Base-by-base conservation (phyloP, 2,329 filamentous ascomycete species). In the Onygena corvina region DNA sequence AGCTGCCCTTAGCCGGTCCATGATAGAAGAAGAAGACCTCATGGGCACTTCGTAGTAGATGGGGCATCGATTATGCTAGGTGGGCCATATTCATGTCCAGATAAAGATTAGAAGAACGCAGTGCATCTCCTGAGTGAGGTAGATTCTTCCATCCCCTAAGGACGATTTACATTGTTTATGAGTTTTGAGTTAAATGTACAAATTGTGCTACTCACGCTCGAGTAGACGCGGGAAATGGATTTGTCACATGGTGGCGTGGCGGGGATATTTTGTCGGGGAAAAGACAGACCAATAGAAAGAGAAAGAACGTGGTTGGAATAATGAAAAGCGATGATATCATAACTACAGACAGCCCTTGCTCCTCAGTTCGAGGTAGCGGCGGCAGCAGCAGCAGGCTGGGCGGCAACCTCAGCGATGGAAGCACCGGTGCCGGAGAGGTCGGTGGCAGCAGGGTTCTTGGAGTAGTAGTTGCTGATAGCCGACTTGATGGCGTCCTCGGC, bases 401-500 rank as follows among this genome's bases (percentile, higher is more conserved):
- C 25, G 30, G 42, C 42, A 12, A 46, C 21, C 11, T 46, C 21
- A 30, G 48, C n/a, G 61, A 89, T 74, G 58, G 80, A 73, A 46
- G 80, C 76, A 49, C 74, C 79, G 21, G 84, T 89, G 57, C 86
- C 86, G 49, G 83, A 81, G 8, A 94, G 76, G 63, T 89, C 80
- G 60, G 79, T 77, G 30, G 80, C 80, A 54, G 83, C 80, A 52
- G 86, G 86, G 71, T 93, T 92, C 76, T 93, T 92, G 63, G 80
- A 85, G 72, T 90, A 86, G 73, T 92, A 94, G 68, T 94, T 86
- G 55, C 80, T 83, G 63, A 94, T 92, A 58, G 87, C 87, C 31
- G 84, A 87, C 70, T 92, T 92, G 76, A 94, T 93, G 55, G 86
- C 87, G 63, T 94, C 86, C 67, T 93, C 87, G 11, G 87, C 87